Percentiles rank a stretch among this genome's conserved stretches.
Evolutionary conservation across 2,329 filamentous ascomycete species (phyloP).

Genomic region (Venturia asperata): DNA sequence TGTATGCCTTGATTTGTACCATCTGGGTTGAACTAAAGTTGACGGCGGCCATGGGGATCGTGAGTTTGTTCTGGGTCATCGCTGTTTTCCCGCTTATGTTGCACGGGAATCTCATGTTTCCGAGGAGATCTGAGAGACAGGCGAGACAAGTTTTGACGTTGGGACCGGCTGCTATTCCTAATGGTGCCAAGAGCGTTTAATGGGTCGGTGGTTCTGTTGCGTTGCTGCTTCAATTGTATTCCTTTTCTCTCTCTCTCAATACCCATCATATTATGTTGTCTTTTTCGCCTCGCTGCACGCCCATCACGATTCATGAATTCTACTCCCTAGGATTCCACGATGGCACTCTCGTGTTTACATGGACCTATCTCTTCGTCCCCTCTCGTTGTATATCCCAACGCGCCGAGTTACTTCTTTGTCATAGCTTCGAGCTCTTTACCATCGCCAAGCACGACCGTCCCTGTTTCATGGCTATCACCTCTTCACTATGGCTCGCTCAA

Average conservation of each 20-base stretch:
- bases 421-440: not conserved
- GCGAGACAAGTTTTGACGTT: not conserved
- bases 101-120: slow-evolving; percentile 17
- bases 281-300: not conserved
- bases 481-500: too few species aligned
- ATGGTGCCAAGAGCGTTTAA: not conserved
- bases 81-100: slow-evolving; percentile 19
- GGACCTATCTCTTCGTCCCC: not conserved
- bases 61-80: slow-evolving; percentile 18
- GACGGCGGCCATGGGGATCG: slow-evolving; percentile 14
- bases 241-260: not conserved
- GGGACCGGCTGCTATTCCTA: slow-evolving; percentile 1
- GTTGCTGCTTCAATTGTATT: too few species aligned
- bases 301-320: not conserved
- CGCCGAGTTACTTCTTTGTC: not conserved
- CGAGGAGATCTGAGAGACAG: not conserved
- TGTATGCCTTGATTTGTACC: not conserved
- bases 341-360: not conserved
- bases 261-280: not conserved
- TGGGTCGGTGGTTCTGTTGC: not conserved
- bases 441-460: not conserved
- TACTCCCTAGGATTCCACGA: not conserved
- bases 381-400: too few species aligned
- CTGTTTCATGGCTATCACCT: too few species aligned
- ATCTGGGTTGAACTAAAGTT: slow-evolving; percentile 14